phyloP scores from a whole-genome alignment of 2,329 filamentous ascomycete genomes.

The Neonectria faginata region DNA sequence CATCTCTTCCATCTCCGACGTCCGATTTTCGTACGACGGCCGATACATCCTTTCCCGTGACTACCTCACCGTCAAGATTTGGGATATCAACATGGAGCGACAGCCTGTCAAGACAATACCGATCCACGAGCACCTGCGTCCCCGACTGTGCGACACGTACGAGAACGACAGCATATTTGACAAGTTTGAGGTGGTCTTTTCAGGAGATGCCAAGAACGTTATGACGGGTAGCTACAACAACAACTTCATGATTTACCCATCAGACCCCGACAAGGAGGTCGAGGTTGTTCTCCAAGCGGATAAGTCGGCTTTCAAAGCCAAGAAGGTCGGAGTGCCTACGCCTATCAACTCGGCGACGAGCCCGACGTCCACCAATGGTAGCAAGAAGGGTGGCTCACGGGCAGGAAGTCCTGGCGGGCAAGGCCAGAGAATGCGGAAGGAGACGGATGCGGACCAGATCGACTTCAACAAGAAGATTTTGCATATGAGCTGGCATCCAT shows the following conservation, averaged over 20 bases:
- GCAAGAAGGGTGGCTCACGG: conserved; percentile 89
- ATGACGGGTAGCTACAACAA: conserved; percentile 99
- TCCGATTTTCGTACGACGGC: conserved; percentile 96
- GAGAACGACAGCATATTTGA: conserved; percentile 99
- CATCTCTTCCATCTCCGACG: conserved; percentile 98
- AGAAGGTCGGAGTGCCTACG: conserved; percentile 98
- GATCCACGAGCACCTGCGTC: conserved; percentile 96
- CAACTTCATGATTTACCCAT: conserved; percentile 99
- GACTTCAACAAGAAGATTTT: conserved; percentile 99
- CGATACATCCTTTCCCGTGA: conserved; percentile 97
- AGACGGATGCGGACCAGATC: conserved; percentile 98
- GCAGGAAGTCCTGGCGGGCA: conserved; percentile 86
- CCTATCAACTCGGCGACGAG: conserved; percentile 89
- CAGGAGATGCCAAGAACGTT: conserved; percentile 96
- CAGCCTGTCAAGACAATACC: conserved; percentile 98
- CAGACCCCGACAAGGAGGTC: conserved; percentile 93
- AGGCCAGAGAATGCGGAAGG: conserved; percentile 96
- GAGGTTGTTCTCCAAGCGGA: conserved; percentile 98
- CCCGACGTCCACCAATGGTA: conserved; percentile 70
- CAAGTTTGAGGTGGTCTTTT: conserved; percentile 99
- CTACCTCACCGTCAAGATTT: conserved; percentile 99
- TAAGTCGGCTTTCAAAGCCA: conserved; percentile 99
- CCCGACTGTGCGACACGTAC: conserved; percentile 95
- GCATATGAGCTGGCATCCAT: conserved; percentile 99
- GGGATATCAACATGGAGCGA: conserved; percentile 99